Base-by-base conservation (phyloP, 208 protist species). In the Borovskyia barvae region DNA sequence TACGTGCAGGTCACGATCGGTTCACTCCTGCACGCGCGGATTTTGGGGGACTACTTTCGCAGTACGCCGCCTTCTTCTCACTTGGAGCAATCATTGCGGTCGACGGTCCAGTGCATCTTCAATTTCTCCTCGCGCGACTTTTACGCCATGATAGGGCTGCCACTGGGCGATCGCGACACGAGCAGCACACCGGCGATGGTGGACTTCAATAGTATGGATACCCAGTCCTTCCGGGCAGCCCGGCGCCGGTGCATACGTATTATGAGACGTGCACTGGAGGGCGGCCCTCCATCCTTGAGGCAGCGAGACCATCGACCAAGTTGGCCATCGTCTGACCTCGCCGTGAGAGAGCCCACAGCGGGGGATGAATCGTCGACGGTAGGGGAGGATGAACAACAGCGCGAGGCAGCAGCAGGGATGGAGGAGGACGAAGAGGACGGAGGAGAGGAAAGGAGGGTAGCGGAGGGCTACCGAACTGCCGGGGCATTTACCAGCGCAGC, bases 31-130 rank as follows among this genome's bases (percentile, higher is more conserved):
- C 55, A 71, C 40, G 35, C 64, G 5, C 64, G 64, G 39, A 51
- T 71, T 24, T 46, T 71, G 2, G 51, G 48, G 28, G 64, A 71
- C n/a, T 71, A 71, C 64, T 40, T 71, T 20, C 64, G 64, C 41
- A 59, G 19, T 42, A 55, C 55, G 20, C 55, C 53, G 39, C 55
- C 64, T 2, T 64, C 64, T 14, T 22, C 47, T 24, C 30, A n/a
- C 24, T 33, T 71, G 40, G 64, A 64, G 49, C 35, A 9, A 30
- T 36, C 53, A 30, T 42, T 71, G 22, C 22, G 25, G 19, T 63
- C 55, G 2, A 64, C 64, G n/a, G 64, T 71, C 39, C 36, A 40
- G 22, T 71, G 55, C 49, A 64, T 71, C 5, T 26, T 71, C 20
- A 32, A 64, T 24, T 35, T 51, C 36, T 71, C 64, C 20, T 58